These are phyloP conservation scores for Zalerion maritima DNA, from an alignment of 495 filamentous ascomycete genomes.

Conservation along the genomic window DNA sequence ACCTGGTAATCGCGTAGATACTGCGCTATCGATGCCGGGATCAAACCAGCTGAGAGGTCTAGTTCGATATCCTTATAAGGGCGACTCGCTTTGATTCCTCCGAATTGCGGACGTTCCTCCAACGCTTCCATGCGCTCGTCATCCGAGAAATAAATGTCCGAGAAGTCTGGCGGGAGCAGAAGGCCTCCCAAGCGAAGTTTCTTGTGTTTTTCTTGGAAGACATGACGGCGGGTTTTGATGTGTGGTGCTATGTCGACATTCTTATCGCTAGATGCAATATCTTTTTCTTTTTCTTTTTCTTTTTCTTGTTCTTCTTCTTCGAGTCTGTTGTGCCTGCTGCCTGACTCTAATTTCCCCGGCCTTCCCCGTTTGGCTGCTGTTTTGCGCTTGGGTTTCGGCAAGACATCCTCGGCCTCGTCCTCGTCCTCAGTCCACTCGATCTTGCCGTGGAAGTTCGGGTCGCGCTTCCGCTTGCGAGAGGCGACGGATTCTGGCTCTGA, in stretches of 20 bases:
- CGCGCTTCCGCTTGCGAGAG: conserved; percentile 8
- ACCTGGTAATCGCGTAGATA: conserved; percentile 90
- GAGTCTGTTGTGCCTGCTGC: too few relatives aligned
- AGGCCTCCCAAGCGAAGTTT: conserved; percentile 52
- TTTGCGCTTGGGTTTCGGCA: conserved; percentile 18
- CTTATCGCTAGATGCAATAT: conserved; percentile 6
- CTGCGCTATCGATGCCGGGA: conserved; percentile 84
- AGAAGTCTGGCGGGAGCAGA: conserved; percentile 64
- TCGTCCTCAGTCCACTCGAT: conserved; percentile 28
- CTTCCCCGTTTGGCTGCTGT: conserved; percentile 12
- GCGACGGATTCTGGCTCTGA: conserved; percentile 1
- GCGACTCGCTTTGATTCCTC: conserved; percentile 41
- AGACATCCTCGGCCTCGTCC: conserved; percentile 16
- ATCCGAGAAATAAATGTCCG: conserved; percentile 76
- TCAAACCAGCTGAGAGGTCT: conserved; percentile 61
- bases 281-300: conserved; percentile 6
- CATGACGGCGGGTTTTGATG: conserved; percentile 8
- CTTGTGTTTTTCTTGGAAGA: conserved; percentile 42
- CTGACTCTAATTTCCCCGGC: too few relatives aligned
- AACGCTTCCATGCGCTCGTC: conserved; percentile 51
- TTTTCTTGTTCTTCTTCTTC: conserved; percentile 15
- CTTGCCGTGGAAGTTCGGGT: conserved; percentile 16
- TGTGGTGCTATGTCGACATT: conserved; percentile 5
- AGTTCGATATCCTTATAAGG: conserved; percentile 64
- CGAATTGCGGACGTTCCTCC: conserved; percentile 56